Base-by-base conservation (phyloP, 148 eudicot species). In the Heliosperma pusillum region DNA sequence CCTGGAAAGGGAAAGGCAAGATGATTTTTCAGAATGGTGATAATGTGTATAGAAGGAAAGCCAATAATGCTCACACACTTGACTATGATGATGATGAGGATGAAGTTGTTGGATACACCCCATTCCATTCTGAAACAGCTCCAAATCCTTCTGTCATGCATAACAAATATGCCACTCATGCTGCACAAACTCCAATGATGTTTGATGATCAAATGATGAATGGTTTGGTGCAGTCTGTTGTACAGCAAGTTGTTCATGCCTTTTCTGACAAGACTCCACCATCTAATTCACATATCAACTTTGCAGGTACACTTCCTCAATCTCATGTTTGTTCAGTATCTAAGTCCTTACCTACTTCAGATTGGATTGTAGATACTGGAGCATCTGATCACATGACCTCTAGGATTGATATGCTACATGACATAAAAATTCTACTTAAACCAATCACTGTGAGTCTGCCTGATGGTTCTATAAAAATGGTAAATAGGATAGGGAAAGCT, bases 361-460 rank as follows among this genome's bases (percentile, higher is more conserved):
- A 53, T 2, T 76, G 79, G 79, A 68, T 76, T 0, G 17, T 76
- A 11, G 79, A 76, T 7, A 69, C 29, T 8, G 26, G 76, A 0
- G 73, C 44, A 0, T 56, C 67, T 0, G 36, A 76, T 68, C 79
- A 69, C 5, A 76, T 76, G 73, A 30, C 44, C 13, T 19, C 44
- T 0, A 2, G 58, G 9, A 5, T n/a, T 0, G 0, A 5, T 0
- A 0, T 56, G 0, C 21, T 76, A 0, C 0, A 2, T 7, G 10
- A 10, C 4, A 11, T 13, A 7, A 9, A 10, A 5, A 1, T 0
- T 0, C 13, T 69, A 0, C 1, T 0, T 0, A 50, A 55, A 1
- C 57, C 58, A 3, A 3, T 76, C 0, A 21, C 1, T 0, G 26
- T 76, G 0, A 12, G 10, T 0, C 3, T 76, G 0, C 79, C 67